Evolutionary conservation across 148 eudicot genomes (phyloP).

Genomic region (Diospyros kaki): DNA sequence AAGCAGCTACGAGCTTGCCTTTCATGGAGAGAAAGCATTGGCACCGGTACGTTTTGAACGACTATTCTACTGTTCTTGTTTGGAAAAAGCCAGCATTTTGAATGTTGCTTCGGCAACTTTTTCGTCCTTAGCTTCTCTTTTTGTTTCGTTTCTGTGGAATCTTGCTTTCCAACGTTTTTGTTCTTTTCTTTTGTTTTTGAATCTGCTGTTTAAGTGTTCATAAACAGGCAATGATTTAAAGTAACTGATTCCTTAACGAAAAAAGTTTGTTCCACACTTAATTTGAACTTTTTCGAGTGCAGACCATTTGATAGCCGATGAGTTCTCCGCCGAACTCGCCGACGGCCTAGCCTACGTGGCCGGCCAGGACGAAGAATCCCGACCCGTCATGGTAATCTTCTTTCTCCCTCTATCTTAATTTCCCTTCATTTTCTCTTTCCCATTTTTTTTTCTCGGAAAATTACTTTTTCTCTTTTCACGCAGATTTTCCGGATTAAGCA

Average conservation of each 20-base stretch:
- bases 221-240: constrained; percentile 21
- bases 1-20: constrained; percentile 74
- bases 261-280: not conserved
- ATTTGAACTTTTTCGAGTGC: not conserved
- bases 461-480: not conserved
- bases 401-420: not conserved
- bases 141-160: constrained; percentile 13
- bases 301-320: constrained; percentile 89
- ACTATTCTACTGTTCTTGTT: not conserved
- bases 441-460: not conserved
- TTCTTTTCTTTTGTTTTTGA: not conserved
- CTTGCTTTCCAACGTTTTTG: constrained; percentile 15
- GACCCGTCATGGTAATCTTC: constrained; percentile 67
- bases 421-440: constrained; percentile 1
- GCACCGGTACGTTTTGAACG: constrained; percentile 42
- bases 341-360: constrained; percentile 93
- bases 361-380: constrained; percentile 79
- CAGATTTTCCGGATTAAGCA: constrained; percentile 94
- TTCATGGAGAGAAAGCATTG: constrained; percentile 73
- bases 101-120: constrained; percentile 5
- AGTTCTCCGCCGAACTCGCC: constrained; percentile 85
- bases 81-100: constrained; percentile 3
- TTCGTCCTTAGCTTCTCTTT: constrained; percentile 4
- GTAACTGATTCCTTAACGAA: not conserved
- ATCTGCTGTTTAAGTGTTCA: constrained; percentile 23